Evolutionary conservation across 371 early-diverging fungal genomes (phyloP), one percentile per base, ranked within the genome.

Genomic region (Homolaphlyctis polyrhiza): DNA sequence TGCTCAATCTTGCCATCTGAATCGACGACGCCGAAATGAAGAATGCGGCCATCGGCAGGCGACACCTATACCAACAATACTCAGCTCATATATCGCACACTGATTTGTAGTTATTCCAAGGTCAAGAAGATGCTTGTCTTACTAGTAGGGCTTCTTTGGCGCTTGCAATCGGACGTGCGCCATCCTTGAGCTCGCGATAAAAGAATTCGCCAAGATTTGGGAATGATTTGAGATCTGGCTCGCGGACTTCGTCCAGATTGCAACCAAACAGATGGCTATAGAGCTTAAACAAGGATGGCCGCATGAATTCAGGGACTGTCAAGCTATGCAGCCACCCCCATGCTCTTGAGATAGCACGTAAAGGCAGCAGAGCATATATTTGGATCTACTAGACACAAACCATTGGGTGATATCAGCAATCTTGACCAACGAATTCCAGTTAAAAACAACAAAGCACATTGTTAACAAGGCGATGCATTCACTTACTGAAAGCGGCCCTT

Each of bases 181-280:
- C 92, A 2, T 86, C 85, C 58, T 87, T 87, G 45, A 98, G 71
- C 64, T 86, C 85, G 36, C 98, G 86, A 68, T 93, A 95, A 62
- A 98, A 98, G 73, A 97, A 98, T 21, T 85, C 80, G 28, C 88
- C 84, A 29, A 98, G 70, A 71, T 94, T 95, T 32, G 86, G 86
- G 70, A 94, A 98, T 23, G 77, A 70, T 18, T 71, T 80, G 16
- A 97, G 71, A 66, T 92, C 85, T 0, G 88, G 85, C 39, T 92
- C 89, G 62, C 84, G 84, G 91, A 96, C 93, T 71, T 98, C 98
- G 29, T 90, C 91, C 49, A 97, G 74, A 64, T 94, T 90, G 74
- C 97, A 96, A 54, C 89, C 89, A 74, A 95, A 98, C 23, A 90
- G 68, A 80, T 85, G 86, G 39, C 89, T 84, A 61, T 96, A 98